Evolutionary conservation across 257 asterid species (phyloP).

Genomic region (Lycium ferocissimum): DNA sequence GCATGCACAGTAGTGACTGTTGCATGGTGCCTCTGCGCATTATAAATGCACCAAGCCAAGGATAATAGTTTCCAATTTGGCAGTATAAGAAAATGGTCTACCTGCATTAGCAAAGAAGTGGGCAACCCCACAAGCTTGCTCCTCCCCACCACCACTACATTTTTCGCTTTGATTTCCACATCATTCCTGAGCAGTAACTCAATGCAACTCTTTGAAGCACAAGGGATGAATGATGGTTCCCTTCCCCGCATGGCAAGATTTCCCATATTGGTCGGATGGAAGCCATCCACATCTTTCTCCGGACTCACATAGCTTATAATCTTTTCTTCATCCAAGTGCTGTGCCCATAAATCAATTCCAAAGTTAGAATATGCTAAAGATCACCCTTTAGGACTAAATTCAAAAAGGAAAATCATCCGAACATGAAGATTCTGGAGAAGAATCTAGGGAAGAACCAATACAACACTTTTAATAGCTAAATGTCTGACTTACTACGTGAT

Average conservation of each 20-base stretch:
- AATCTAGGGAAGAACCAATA: too few relatives aligned
- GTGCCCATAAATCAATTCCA: background rate
- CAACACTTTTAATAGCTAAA: too few relatives aligned
- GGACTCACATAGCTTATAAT: conserved; percentile 36
- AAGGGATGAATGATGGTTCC: conserved; percentile 43
- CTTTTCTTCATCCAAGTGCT: conserved; percentile 41
- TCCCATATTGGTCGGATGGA: conserved; percentile 42
- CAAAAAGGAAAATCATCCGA: background rate
- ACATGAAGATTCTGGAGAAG: background rate
- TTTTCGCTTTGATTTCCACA: conserved; percentile 37
- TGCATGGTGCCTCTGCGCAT: conserved; percentile 44
- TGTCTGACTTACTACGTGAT: too few relatives aligned
- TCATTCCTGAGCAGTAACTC: conserved; percentile 41
- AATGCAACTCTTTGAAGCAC: conserved; percentile 43
- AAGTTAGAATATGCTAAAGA: background rate
- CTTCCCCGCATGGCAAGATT: conserved; percentile 38
- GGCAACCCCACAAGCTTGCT: conserved; percentile 42
- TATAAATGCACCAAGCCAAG: conserved; percentile 18
- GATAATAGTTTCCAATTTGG: background rate
- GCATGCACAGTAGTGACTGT: conserved; percentile 36
- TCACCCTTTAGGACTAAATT: background rate
- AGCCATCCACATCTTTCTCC: conserved; percentile 45
- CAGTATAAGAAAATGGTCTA: background rate
- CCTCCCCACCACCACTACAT: conserved; percentile 46
- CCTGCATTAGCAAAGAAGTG: conserved; percentile 43